These are phyloP conservation scores for Neurospora discreta DNA, from an alignment of 495 filamentous ascomycete genomes.

Conservation along the genomic window DNA sequence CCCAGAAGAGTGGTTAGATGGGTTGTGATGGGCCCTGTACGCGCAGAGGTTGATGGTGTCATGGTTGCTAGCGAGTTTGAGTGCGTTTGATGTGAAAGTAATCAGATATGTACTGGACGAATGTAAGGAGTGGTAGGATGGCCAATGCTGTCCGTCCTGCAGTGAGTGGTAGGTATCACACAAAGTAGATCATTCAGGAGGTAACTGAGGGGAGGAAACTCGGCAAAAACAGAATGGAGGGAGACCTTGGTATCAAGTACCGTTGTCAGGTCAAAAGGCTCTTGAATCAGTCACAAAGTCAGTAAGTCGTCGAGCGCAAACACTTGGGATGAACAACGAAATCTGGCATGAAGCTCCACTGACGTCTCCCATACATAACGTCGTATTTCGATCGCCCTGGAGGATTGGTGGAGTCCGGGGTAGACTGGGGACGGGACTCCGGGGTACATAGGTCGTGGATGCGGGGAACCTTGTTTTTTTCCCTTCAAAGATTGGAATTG, in stretches of 20 bases:
- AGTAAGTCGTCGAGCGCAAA: not conserved
- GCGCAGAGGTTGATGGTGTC: slow-evolving; percentile 13
- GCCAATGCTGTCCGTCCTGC: not conserved
- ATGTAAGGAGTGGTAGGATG: not conserved
- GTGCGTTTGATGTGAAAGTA: not conserved
- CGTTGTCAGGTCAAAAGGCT: not conserved
- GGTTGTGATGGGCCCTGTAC: slow-evolving; percentile 49
- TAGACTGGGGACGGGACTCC: not conserved
- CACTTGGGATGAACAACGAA: not conserved
- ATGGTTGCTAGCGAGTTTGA: not conserved
- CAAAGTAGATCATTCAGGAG: not conserved
- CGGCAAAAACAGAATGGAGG: not conserved
- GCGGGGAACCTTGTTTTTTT: too few species aligned
- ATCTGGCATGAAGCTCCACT: not conserved
- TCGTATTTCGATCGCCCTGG: not conserved
- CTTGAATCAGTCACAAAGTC: too few species aligned
- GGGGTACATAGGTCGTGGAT: too few species aligned
- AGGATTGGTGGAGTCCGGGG: slow-evolving; percentile 4
- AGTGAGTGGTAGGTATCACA: not conserved
- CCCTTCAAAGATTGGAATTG: too few species aligned
- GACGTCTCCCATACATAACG: not conserved
- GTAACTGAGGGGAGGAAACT: not conserved
- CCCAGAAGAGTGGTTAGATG: slow-evolving; percentile 63
- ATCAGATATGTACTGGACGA: not conserved
- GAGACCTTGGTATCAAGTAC: not conserved